These are phyloP conservation scores for Scutellaria baicalensis DNA, from an alignment of 257 asterid genomes.

Conservation along the genomic window DNA sequence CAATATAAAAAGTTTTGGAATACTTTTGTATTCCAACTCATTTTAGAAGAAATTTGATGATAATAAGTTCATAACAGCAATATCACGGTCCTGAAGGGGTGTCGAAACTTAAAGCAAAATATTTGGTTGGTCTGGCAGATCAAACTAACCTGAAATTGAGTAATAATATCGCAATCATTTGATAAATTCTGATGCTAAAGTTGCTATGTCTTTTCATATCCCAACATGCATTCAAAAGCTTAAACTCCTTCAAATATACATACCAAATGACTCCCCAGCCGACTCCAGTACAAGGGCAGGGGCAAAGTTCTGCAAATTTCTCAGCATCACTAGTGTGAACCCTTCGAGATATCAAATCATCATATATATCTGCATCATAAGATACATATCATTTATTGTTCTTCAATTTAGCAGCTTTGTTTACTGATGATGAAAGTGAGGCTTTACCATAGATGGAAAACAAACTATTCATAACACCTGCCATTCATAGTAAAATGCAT, in stretches of 20 bases:
- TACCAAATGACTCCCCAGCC: constrained; percentile 97
- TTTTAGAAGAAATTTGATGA: neutral
- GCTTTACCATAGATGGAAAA: constrained; percentile 86
- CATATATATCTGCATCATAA: constrained; percentile 76
- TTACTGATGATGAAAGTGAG: neutral
- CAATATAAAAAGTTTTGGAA: neutral
- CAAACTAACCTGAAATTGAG: no score
- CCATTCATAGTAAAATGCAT: constrained; percentile 3
- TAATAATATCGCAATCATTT: no score
- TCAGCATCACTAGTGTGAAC: constrained; percentile 96
- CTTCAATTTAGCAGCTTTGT: neutral
- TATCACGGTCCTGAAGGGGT: no score
- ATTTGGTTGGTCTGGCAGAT: no score
- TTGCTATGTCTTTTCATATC: neutral
- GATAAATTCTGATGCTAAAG: no score
- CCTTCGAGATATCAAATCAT: constrained; percentile 92
- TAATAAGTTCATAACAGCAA: neutral
- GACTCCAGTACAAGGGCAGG: constrained; percentile 80
- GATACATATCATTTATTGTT: constrained; percentile 2
- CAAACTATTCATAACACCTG: constrained; percentile 99
- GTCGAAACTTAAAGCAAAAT: no score
- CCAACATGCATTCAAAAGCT: neutral
- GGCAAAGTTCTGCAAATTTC: constrained; percentile 98
- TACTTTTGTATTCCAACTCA: neutral
- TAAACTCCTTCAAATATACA: neutral